Evolutionary conservation across 225 moss, liverwort and hornwort genomes (phyloP), one percentile per base, ranked within the genome.

Genomic region (Lunularia cruciata): DNA sequence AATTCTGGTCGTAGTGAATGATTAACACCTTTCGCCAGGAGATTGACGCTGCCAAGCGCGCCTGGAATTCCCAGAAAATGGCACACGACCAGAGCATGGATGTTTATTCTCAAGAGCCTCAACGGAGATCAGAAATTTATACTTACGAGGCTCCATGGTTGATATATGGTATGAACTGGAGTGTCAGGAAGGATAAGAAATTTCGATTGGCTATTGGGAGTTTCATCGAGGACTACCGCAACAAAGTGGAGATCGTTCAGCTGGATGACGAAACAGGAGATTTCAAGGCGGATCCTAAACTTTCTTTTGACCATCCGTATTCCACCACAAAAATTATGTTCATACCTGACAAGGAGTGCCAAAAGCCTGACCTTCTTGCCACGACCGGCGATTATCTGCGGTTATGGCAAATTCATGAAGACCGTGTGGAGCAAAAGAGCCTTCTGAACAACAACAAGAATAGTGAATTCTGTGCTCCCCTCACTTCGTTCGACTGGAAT

Each of bases 401-500:
- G 23, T 82, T 92, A 46, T 92, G 92, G 92, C 90, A 92, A 77
- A 81, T 92, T 39, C 83, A 84, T 39, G 92, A 92, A 57, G 90
- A 90, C 42, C 78, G 5, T 31, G 92, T 92, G 55, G 90, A 90
- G 73, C 63, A 79, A 38, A 90, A 90, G 77, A 90, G 90, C 73
- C 69, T 92, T 13, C 75, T 92, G 43, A 92, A 90, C 80, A 92
- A 89, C 60, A 92, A 85, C 75, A 92, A 88, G 80, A 81, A 88
- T 63, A 90, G 90, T 70, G 92, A 92, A 63, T 92, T 81, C 38
- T 90, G 90, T 40, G 84, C 90, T 34, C 92, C 92, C 4, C 79
- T 92, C 49, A 92, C 92, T n/a, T 92, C 92, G 31, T 92, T 92
- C 37, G 92, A 92, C 77, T 92, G 92, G 92, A 92, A 90, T 22